These are phyloP conservation scores for Abortiporus biennis DNA, from an alignment of 1,284 basidiomycete species.

Conservation along the genomic window DNA sequence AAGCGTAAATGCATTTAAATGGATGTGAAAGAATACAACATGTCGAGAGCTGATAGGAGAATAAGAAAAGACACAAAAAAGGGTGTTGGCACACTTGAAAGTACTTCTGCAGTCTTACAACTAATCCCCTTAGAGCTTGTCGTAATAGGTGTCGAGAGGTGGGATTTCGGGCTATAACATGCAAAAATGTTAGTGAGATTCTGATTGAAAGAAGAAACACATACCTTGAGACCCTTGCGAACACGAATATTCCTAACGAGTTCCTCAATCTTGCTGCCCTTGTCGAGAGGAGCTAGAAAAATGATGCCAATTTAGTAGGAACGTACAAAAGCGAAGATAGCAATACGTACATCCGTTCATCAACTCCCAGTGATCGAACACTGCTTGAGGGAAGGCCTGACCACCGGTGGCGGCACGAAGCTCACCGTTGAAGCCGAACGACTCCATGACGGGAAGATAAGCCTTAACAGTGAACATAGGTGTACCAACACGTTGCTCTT, in stretches of 20 bases:
- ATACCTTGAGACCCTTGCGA: constrained; percentile 90
- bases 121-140: constrained; percentile 51
- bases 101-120: constrained; percentile 20
- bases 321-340: constrained; percentile 13
- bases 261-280: constrained; percentile 87
- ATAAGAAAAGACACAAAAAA: neutral
- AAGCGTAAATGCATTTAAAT: neutral
- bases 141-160: constrained; percentile 83
- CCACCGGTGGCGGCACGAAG: constrained; percentile 91
- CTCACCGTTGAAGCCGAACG: constrained; percentile 98
- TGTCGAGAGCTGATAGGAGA: neutral
- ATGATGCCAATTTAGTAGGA: constrained; percentile 13
- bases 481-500: constrained; percentile 96
- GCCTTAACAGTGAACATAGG: constrained; percentile 99
- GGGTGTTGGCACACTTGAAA: neutral
- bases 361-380: constrained; percentile 90
- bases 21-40: neutral
- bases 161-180: constrained; percentile 73
- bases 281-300: constrained; percentile 63
- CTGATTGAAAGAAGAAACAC: constrained; percentile 10
- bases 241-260: constrained; percentile 80
- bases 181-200: constrained; percentile 9
- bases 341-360: constrained; percentile 70
- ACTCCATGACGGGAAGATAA: constrained; percentile 94
- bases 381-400: constrained; percentile 97